Conservation (phyloP, 306 rosid genomes). For the Canavalia ensiformis region DNA sequence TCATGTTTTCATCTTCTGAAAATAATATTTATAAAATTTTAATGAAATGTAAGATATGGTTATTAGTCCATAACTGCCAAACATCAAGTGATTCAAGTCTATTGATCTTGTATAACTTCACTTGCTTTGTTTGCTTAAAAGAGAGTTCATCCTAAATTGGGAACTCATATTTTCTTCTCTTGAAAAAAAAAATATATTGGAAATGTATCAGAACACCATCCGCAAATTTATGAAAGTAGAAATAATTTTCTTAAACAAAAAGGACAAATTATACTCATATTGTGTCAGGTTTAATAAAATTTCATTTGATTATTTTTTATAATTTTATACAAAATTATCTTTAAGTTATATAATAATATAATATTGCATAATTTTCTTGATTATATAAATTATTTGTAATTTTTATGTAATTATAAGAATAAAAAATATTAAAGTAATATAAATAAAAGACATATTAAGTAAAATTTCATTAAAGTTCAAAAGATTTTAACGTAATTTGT, state of each 20-base stretch:
- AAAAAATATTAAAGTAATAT: no score
- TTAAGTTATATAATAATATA: no score
- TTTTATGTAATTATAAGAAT: no score
- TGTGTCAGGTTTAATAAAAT: no score
- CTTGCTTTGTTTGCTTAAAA: background rate
- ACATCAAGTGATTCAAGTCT: background rate
- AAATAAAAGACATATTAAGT: no score
- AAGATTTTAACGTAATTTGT: no score
- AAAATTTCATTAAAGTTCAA: no score
- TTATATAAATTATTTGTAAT: no score
- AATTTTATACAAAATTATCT: no score
- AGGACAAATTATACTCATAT: no score
- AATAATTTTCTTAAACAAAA: slow-evolving; percentile 16
- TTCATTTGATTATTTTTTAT: no score
- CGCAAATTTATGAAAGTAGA: slow-evolving; percentile 25
- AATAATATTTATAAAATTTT: background rate
- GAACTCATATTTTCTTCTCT: slow-evolving; percentile 24
- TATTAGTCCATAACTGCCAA: background rate
- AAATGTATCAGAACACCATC: slow-evolving; percentile 12
- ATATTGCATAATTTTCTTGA: no score
- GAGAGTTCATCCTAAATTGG: slow-evolving; percentile 3
- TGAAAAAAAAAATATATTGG: background rate
- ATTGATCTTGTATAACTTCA: background rate
- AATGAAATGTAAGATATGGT: background rate
- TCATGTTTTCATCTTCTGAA: slow-evolving; percentile 23